Evolutionary conservation across 441 rosid species (phyloP).

Genomic region (Bocquillonia castaneifolia): DNA sequence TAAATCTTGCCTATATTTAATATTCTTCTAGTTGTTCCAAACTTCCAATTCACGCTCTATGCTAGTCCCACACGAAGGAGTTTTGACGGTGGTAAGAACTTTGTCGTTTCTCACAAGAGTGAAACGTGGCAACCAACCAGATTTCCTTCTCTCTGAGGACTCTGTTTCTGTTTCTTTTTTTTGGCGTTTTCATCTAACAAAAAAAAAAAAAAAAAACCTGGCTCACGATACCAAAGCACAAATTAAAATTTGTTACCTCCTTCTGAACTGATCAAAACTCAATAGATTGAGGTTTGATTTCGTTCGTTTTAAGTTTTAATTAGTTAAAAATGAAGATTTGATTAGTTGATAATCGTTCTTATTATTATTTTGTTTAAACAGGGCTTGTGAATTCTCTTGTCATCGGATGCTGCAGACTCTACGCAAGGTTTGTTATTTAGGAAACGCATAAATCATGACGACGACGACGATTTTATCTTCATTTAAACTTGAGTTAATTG

Average conservation of each 20-base stretch:
- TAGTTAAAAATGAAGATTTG: background rate
- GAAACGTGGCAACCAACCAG: background rate
- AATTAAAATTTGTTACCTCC: background rate
- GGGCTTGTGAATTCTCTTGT: background rate
- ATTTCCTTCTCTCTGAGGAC: no score
- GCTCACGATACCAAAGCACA: background rate
- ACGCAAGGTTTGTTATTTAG: slow-evolving; percentile 13
- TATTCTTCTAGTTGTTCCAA: no score
- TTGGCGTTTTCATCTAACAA: no score
- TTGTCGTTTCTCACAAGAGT: background rate
- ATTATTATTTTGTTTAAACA: background rate
- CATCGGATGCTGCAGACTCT: slow-evolving; percentile 6
- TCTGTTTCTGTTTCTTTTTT: no score
- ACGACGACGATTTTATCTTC: no score
- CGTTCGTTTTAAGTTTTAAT: background rate
- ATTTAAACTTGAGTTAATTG: no score
- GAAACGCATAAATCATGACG: no score
- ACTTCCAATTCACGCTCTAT: no score
- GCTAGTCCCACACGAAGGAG: no score
- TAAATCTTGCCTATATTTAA: no score
- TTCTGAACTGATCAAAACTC: background rate
- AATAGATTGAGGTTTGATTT: background rate
- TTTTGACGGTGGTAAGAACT: background rate
- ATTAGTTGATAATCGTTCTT: background rate
- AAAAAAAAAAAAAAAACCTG: background rate